Evolutionary conservation across 495 filamentous ascomycete genomes (phyloP), one percentile per base, ranked within the genome.

Genomic region (Usnea hakonensis): DNA sequence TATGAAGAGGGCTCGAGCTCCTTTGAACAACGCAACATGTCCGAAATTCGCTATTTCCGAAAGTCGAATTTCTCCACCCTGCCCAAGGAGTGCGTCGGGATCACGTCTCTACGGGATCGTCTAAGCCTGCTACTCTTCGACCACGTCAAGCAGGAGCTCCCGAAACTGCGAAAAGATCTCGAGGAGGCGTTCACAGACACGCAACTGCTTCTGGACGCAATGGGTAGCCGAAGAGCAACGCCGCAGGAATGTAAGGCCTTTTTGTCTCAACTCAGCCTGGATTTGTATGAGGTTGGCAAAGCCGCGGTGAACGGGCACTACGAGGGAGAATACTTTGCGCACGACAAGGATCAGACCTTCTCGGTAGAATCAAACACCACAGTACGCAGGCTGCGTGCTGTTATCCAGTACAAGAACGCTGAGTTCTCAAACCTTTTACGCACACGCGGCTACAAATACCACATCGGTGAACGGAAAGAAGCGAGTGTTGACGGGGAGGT

Each of bases 101-200:
- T 79, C 30, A 74, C 74, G 14, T 65, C 69, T 10, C 66, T 81
- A 0, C 67, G 76, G 50, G 63, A 35, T 35, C 77, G 77, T 7
- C 67, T 81, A 0, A 80, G 77, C 59, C 62, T 33, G 23, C 67
- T 80, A 5, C 57, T 81, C 0, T 70, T 77, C 2, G 60, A 72
- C 21, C 78, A 79, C 55, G 67, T 79, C 23, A 66, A 68, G 33
- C 67, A 65, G 26, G 74, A 77, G 52, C 65, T 81, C 1, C 75
- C 62, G 1, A 65, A 68, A 36, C 57, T 70, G 3, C 60, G 61
- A 11, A 11, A 40, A 3, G 23, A 48, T 0, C 52, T 74, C 0
- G 69, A 72, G 35, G 17, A 54, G 13, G 62, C 62, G 32, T 37
- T 64, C n/a, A 37, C 19, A 5, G 62, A 64, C 17, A n/a, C 43